Base-by-base conservation (phyloP, 176 grass and related monocot genomes). In the Oryza rufipogon region DNA sequence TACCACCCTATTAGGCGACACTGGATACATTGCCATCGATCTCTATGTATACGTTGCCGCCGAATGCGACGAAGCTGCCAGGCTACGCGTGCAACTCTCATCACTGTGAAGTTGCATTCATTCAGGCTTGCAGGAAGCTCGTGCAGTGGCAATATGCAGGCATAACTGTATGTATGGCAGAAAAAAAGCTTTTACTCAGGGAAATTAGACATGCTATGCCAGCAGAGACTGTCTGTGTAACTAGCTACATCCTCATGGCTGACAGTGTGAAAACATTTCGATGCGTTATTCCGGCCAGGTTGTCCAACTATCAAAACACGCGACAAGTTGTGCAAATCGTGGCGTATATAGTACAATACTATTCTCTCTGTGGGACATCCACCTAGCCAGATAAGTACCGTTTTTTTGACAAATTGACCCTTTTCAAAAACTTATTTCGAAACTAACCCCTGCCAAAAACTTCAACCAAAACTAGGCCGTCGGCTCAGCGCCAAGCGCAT, bases 11-110 rank as follows among this genome's bases (percentile, higher is more conserved):
- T 5, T 39, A 30, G 63, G 61, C 61, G 16, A 64, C 22, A 66
- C 5, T 6, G 36, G 36, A 38, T 38, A 5, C 36, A 1, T 38
- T 5, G 36, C 36, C 36, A 5, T 17, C 22, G 20, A 64, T 64
- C n/a, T 64, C 10, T 4, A 46, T 7, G 9, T 5, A 15, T n/a
- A 41, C 39, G 12, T 16, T 71, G 80, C 68, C 11, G 48, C 32
- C 8, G 1, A 71, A 71, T 66, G 22, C 25, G 80, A 81, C 67
- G 70, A 42, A 65, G 15, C 66, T 63, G 68, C 80, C 68, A 72
- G 80, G 2, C 36, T 72, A 71, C 36, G 9, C 14, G 22, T 64
- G 58, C 22, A 38, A 52, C 28, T 82, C 38, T 5, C 36, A 25
- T 4, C 6, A 8, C 17, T 20, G 80, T 22, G 68, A 71, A 32